Percentiles rank a stretch among this genome's conserved stretches.
Evolutionary conservation across 192 early-diverging fungal species (phyloP).

Genomic region (Podila verticillata): DNA sequence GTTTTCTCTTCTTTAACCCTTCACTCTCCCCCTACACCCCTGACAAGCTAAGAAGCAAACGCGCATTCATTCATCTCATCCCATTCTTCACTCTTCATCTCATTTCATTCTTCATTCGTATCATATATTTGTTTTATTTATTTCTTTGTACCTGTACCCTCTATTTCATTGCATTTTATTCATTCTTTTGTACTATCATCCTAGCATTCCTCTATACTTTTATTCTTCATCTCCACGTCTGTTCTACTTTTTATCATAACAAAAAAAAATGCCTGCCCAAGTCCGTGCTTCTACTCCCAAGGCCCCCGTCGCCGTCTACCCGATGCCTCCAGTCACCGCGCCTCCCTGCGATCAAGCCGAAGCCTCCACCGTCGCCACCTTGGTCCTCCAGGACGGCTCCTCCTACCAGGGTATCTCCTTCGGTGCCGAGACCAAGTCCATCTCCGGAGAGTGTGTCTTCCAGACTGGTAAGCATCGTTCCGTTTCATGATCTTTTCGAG

Average conservation of each 20-base stretch:
- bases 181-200: constrained; percentile 4
- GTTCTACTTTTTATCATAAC: not conserved
- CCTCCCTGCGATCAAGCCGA: constrained; percentile 45
- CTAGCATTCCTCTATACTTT: constrained; percentile 5
- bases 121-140: constrained; percentile 9
- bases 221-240: not conserved
- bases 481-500: not conserved
- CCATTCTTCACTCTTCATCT: constrained; percentile 3
- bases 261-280: constrained; percentile 18
- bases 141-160: constrained; percentile 11
- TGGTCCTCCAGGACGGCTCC: constrained; percentile 88
- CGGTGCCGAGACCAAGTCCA: constrained; percentile 84
- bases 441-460: constrained; percentile 98
- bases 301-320: constrained; percentile 6
- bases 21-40: constrained; percentile 1
- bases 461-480: constrained; percentile 82
- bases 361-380: constrained; percentile 65
- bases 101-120: constrained; percentile 11
- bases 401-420: constrained; percentile 93
- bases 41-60: constrained; percentile 5
- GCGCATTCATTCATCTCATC: constrained; percentile 8
- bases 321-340: constrained; percentile 40
- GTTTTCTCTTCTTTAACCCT: constrained; percentile 18
- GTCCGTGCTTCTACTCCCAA: not conserved
- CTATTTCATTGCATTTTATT: constrained; percentile 15